Evolutionary conservation across 345 rosid species (phyloP).

Genomic region (Lagerstroemia speciosa): DNA sequence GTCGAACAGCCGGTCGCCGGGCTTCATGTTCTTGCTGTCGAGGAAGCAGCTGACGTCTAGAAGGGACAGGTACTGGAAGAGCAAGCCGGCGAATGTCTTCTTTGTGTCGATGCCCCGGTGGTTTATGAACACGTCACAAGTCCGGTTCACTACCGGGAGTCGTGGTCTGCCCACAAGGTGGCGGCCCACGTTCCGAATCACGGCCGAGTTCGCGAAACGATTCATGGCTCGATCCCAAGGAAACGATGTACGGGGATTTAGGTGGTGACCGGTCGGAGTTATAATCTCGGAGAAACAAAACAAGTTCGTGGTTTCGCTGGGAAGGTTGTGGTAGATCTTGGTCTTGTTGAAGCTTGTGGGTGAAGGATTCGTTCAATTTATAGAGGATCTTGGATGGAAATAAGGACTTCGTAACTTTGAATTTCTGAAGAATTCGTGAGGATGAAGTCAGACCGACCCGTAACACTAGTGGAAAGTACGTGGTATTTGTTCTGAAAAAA

Average conservation of each 20-base stretch:
- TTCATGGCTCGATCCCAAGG: conserved; percentile 38
- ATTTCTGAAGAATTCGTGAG: conserved; percentile 1
- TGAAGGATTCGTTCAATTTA: too few relatives aligned
- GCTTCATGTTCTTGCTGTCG: conserved; percentile 74
- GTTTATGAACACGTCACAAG: conserved; percentile 69
- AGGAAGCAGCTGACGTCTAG: conserved; percentile 42
- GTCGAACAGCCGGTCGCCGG: conserved; percentile 57
- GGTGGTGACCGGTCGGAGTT: too few relatives aligned
- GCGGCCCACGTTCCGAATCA: conserved; percentile 6
- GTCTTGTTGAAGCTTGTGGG: too few relatives aligned
- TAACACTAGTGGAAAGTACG: not conserved
- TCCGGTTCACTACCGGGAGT: conserved; percentile 6
- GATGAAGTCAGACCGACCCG: conserved; percentile 2
- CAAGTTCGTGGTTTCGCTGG: too few relatives aligned
- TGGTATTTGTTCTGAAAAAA: conserved; percentile 3
- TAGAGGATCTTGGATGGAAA: too few relatives aligned
- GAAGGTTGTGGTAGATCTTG: too few relatives aligned
- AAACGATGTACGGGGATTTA: not conserved
- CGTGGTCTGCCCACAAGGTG: not conserved
- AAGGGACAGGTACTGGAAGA: conserved; percentile 39
- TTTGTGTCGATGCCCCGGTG: conserved; percentile 81
- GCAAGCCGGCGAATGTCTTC: conserved; percentile 57
- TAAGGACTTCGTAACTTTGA: not conserved
- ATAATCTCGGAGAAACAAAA: not conserved
- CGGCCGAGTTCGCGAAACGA: conserved; percentile 11